phyloP scores from a whole-genome alignment of 441 rosid genomes.

The Hura crepitans region DNA sequence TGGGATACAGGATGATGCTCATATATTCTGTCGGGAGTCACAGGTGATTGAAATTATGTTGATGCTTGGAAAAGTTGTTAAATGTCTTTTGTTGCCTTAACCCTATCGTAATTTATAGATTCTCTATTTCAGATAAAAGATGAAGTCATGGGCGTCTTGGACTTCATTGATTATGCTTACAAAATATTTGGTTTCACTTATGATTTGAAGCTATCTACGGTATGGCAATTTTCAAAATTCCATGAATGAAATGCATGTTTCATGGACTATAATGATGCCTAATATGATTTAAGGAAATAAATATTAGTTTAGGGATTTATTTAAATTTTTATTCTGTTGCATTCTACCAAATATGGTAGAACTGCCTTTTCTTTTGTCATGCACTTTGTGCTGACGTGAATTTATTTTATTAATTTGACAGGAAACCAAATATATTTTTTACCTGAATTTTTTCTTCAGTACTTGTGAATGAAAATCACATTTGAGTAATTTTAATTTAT shows the following conservation, averaged over 20 bases:
- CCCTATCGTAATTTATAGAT: too few species aligned
- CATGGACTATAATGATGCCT: neutral
- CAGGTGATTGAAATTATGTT: too few species aligned
- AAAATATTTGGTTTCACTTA: slow-evolving; percentile 76
- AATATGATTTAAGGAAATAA: neutral
- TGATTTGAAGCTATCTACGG: slow-evolving; percentile 93
- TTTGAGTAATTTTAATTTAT: too few species aligned
- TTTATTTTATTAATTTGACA: neutral
- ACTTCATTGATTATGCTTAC: slow-evolving; percentile 75
- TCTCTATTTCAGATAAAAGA: slow-evolving; percentile 58
- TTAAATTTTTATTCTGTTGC: neutral
- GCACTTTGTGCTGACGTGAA: slow-evolving; percentile 2
- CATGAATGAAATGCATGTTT: neutral
- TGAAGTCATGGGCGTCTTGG: slow-evolving; percentile 80
- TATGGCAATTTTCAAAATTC: slow-evolving; percentile 30
- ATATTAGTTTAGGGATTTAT: neutral
- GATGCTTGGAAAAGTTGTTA: too few species aligned
- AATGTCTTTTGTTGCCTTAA: too few species aligned
- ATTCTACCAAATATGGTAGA: neutral
- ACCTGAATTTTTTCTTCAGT: neutral
- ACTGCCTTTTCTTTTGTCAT: neutral
- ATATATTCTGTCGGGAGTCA: slow-evolving; percentile 6
- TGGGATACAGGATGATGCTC: slow-evolving; percentile 40
- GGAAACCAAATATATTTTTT: neutral
- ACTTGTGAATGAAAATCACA: neutral